Conservation (phyloP, 2,329 filamentous ascomycete genomes). For the Xylariales sp. region DNA sequence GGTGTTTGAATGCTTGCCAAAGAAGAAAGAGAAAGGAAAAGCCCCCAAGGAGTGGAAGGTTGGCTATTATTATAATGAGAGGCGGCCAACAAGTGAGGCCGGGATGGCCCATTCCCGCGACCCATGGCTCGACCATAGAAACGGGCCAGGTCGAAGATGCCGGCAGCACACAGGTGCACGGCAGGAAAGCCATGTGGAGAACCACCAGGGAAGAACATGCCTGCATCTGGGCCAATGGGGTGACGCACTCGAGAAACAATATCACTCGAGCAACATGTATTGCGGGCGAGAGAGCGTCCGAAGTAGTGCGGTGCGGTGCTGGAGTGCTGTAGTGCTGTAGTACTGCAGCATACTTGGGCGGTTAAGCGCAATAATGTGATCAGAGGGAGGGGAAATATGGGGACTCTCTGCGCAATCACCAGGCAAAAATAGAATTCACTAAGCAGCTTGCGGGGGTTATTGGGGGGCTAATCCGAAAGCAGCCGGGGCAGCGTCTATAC, state of each 20-base stretch:
- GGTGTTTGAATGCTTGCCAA: constrained; percentile 61
- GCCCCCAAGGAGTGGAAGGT: constrained; percentile 30
- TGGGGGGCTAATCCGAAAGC: constrained; percentile 24
- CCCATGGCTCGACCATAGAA: constrained; percentile 17
- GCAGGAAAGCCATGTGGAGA: too few species aligned
- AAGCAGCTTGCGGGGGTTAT: constrained; percentile 7
- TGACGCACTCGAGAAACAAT: constrained; percentile 17
- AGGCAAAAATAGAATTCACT: constrained; percentile 18
- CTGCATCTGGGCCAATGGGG: constrained; percentile 20
- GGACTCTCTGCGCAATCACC: constrained; percentile 14
- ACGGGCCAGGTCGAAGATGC: constrained; percentile 14
- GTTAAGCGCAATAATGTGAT: constrained; percentile 28
- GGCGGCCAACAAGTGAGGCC: constrained; percentile 27
- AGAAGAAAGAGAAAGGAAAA: constrained; percentile 45
- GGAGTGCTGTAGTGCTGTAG: constrained; percentile 23
- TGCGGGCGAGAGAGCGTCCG: constrained; percentile 18
- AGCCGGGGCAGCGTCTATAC: constrained; percentile 35
- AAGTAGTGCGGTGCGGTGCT: constrained; percentile 21
- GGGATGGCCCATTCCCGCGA: too few species aligned
- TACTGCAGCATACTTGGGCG: constrained; percentile 35
- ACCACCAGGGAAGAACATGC: constrained; percentile 10
- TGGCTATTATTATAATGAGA: constrained; percentile 34
- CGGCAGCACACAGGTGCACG: too few species aligned
- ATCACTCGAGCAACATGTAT: constrained; percentile 17
- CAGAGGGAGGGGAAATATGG: constrained; percentile 12